Base-by-base conservation (phyloP, 257 asterid genomes). In the Nemophila menziesii region DNA sequence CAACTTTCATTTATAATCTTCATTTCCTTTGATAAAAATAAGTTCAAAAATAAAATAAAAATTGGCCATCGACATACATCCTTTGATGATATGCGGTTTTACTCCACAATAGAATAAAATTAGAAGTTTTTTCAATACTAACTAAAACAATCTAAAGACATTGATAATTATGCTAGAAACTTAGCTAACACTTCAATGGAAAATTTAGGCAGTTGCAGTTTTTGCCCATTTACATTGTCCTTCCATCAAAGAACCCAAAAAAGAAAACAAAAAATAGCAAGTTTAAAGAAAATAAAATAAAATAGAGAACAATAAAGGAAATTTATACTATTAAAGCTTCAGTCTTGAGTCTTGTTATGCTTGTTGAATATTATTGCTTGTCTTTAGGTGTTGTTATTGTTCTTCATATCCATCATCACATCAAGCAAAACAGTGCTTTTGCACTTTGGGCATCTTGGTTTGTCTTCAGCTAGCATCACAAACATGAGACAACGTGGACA, bases 401-500 rank as follows among this genome's bases (percentile, higher is more conserved):
- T 34, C 11, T 39, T 43, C 17, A 48, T 51, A 1, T 71, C 73
- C 26, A 58, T 60, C 55, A 70, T 50, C 8, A 79, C 65, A 39
- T 77, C 92, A 2, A 86, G 94, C 48, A 86, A 58, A 9, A 80
- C 92, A 21, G 92, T 72, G 70, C 93, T 77, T 55, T 82, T 86
- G 68, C 97, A 86, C 52, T 82, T 82, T 22, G 97, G 97, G 67
- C 97, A 86, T 20, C 72, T 55, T 0, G 92, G 92, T 37, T 79
- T 90, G 51, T 73, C 87, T 63, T 79, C 94, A 1, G 97, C 61
- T 1, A 86, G 64, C 94, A 86, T 86, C 20, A 86, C 80, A 49
- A 82, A 86, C 96, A 86, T 82, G 47, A 82, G 78, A 61, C 96
- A 82, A 45, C 90, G 63, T 0, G 94, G 97, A 59, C 97, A 86